A percentile compares a stretch with the other conserved stretches of the same genome.
Conservation (phyloP, 2,329 filamentous ascomycete genomes). For the Colletotrichum tofieldiae region DNA sequence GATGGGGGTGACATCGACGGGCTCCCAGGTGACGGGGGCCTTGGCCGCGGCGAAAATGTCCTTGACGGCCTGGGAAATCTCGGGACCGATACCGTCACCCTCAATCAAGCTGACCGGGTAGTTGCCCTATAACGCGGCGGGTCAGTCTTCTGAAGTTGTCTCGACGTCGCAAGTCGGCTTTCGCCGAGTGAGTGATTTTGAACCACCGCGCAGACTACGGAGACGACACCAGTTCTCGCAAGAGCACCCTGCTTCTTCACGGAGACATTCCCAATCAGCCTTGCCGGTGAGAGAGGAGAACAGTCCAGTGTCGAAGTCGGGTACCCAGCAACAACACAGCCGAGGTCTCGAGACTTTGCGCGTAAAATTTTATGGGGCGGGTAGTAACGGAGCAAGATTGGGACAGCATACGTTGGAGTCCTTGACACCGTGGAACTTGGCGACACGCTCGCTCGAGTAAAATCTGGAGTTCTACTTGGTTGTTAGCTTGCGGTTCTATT, state of each 20-base stretch:
- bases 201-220: not conserved
- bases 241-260: not conserved
- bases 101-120: slow-evolving; percentile 98
- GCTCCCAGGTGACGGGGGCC: slow-evolving; percentile 96
- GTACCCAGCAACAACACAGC: slow-evolving; percentile 10
- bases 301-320: not conserved
- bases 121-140: slow-evolving; percentile 77
- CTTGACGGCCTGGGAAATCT: slow-evolving; percentile 98
- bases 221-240: slow-evolving; percentile 40
- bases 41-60: slow-evolving; percentile 97
- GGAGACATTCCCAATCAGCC: not conserved
- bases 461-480: slow-evolving; percentile 66
- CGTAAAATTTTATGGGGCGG: slow-evolving; percentile 38
- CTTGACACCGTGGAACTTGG: slow-evolving; percentile 94
- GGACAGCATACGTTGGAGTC: slow-evolving; percentile 80
- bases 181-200: slow-evolving; percentile 59
- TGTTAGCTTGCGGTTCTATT: slow-evolving; percentile 29
- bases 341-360: slow-evolving; percentile 27
- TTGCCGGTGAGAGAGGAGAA: not conserved
- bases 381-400: slow-evolving; percentile 21
- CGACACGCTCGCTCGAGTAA: slow-evolving; percentile 84
- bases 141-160: slow-evolving; percentile 19
- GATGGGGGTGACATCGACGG: slow-evolving; percentile 94
- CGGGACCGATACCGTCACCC: slow-evolving; percentile 98
- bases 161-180: not conserved